phyloP scores from a whole-genome alignment of 2,329 filamentous ascomycete species.

The Penicillium freii region DNA sequence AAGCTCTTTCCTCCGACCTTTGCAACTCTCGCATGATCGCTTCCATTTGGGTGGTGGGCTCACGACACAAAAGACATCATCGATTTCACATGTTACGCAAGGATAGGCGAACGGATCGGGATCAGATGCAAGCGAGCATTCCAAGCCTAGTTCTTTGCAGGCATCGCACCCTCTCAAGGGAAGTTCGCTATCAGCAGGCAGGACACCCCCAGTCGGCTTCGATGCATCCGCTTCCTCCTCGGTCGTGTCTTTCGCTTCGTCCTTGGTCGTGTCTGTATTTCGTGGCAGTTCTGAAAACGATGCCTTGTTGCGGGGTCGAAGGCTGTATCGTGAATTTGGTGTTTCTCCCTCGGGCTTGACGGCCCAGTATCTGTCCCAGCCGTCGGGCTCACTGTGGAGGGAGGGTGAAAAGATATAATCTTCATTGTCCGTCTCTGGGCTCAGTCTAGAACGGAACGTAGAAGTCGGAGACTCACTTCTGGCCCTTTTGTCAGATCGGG shows the following conservation, averaged over 20 bases:
- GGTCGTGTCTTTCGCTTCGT: too few species aligned
- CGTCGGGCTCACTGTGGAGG: neutral
- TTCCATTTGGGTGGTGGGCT: slow-evolving; percentile 34
- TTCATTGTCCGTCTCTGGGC: neutral
- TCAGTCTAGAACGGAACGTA: neutral
- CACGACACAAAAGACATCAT: slow-evolving; percentile 37
- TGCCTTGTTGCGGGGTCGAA: neutral
- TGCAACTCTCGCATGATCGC: slow-evolving; percentile 36
- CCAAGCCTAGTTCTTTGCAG: slow-evolving; percentile 29
- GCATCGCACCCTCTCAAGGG: slow-evolving; percentile 33
- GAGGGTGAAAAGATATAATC: neutral
- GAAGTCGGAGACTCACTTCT: neutral
- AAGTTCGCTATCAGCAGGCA: slow-evolving; percentile 12
- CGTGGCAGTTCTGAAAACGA: neutral
- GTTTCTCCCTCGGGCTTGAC: neutral
- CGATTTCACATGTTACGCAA: slow-evolving; percentile 35
- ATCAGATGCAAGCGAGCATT: slow-evolving; percentile 34
- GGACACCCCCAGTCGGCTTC: neutral
- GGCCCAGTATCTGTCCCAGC: slow-evolving; percentile 6
- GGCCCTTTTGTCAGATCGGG: neutral
- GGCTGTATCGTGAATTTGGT: neutral
- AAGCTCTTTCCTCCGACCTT: slow-evolving; percentile 15
- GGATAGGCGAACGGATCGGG: slow-evolving; percentile 36
- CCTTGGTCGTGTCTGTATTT: too few species aligned
- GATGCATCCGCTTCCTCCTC: neutral